Percentiles rank a stretch among this genome's conserved stretches.
Evolutionary conservation across 352 stramenopile genomes (phyloP).

Genomic region (Thalassiosira mediterranea): DNA sequence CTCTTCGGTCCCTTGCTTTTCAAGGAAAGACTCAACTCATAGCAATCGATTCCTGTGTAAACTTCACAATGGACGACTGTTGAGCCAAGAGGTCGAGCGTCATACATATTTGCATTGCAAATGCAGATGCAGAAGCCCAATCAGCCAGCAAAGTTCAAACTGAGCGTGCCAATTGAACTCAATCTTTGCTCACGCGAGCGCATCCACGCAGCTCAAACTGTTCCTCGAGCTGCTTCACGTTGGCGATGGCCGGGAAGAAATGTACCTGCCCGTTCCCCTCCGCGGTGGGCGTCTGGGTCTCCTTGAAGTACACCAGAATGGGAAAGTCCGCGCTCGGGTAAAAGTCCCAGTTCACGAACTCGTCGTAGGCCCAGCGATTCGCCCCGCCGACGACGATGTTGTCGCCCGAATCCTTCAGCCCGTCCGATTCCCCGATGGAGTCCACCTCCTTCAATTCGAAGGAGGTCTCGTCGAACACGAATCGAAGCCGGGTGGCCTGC

Average conservation of each 20-base stretch:
- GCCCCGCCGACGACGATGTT: conserved; percentile 77
- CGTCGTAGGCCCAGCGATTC: conserved; percentile 78
- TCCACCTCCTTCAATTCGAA: conserved; percentile 77
- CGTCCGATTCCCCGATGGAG: conserved; percentile 29
- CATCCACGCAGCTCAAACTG: conserved; percentile 49
- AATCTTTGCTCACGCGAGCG: conserved; percentile 15
- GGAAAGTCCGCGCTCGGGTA: conserved; percentile 71
- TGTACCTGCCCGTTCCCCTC: conserved; percentile 45
- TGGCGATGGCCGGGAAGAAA: conserved; percentile 46
- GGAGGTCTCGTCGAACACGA: conserved; percentile 71
- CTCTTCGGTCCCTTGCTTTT: too few species aligned
- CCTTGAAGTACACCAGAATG: conserved; percentile 84
- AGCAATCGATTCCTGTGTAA: too few species aligned
- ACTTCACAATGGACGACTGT: too few species aligned
- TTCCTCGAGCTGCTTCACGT: conserved; percentile 44
- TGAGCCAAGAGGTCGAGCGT: too few species aligned
- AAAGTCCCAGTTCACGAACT: conserved; percentile 82
- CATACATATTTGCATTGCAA: too few species aligned
- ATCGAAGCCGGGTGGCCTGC: conserved; percentile 64
- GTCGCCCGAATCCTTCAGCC: conserved; percentile 60
- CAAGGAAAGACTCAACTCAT: too few species aligned
- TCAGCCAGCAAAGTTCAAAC: too few species aligned
- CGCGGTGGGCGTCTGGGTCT: conserved; percentile 70
- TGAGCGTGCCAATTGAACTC: too few species aligned
- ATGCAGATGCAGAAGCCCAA: too few species aligned